Conservation (phyloP, 495 filamentous ascomycete species). For the Darksidea phi region DNA sequence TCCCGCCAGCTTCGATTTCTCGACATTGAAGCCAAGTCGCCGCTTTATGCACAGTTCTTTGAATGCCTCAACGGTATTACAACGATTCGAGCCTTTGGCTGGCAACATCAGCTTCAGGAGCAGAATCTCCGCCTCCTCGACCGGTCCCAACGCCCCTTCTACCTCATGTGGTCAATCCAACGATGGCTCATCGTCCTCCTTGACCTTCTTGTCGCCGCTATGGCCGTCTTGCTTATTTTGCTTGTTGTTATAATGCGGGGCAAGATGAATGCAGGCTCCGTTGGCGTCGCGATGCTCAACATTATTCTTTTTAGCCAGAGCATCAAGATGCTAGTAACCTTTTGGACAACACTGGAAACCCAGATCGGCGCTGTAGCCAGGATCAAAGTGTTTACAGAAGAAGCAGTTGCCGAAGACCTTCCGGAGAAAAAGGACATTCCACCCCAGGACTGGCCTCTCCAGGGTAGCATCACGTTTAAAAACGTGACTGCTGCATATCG, state of each 20-base stretch:
- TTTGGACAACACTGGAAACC: conserved; percentile 53
- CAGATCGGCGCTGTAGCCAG: conserved; percentile 54
- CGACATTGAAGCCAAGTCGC: conserved; percentile 55
- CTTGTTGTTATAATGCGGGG: too few species aligned
- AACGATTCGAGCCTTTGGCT: conserved; percentile 49
- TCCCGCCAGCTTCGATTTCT: conserved; percentile 59
- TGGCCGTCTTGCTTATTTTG: conserved; percentile 35
- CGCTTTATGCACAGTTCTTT: conserved; percentile 48
- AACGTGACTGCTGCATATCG: conserved; percentile 27
- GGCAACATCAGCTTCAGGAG: conserved; percentile 23
- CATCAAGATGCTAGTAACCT: conserved; percentile 40
- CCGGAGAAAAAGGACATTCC: not conserved
- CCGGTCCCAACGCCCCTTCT: conserved; percentile 47
- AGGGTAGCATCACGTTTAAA: conserved; percentile 11
- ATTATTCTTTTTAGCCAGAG: conserved; percentile 44
- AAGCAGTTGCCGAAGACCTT: conserved; percentile 39
- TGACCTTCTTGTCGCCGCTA: conserved; percentile 43
- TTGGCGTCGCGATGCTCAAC: conserved; percentile 46
- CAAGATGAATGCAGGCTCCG: too few species aligned
- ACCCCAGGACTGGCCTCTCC: conserved; percentile 19
- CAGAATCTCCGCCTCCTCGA: conserved; percentile 39
- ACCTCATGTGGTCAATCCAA: conserved; percentile 50
- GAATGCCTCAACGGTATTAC: conserved; percentile 46
- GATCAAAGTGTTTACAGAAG: conserved; percentile 45
- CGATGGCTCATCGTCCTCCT: conserved; percentile 48